Evolutionary conservation across 164 flowering plant species (phyloP), one percentile per base, ranked within the genome.

Genomic region (Stephania japonica): DNA sequence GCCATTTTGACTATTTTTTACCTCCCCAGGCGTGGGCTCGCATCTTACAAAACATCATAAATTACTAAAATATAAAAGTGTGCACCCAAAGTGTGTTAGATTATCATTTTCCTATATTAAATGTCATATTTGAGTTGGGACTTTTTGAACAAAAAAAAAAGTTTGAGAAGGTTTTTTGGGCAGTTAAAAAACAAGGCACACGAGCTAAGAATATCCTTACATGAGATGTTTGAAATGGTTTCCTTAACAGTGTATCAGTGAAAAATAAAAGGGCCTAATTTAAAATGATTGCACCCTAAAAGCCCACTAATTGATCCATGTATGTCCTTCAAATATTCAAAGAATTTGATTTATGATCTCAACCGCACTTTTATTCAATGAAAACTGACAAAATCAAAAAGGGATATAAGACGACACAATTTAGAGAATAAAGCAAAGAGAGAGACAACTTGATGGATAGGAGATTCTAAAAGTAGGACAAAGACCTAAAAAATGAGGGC

Each of bases 251-350:
- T 3, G 62, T 56, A 18, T 19, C n/a, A 56, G 5, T 56, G 18
- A 47, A 9, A 47, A 9, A 47, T 9, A 9, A 56, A 18, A 66
- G 63, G 64, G 73, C 61, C 67, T 72, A 73, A 49, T 27, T 41
- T 42, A 42, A 38, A 42, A 68, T 1, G 23, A 0, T 61, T 67
- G 66, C 41, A 19, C 69, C 6, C n/a, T 19, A 50, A 61, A 75
- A 62, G 80, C 74, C 72, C 74, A 32, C 71, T 75, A 68, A 65
- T 32, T 4, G 65, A 77, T 79, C 77, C 73, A 80, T 69, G 42
- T 75, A 6, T 76, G 78, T 74, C 79, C 75, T 65, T 56, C 13
- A 67, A 75, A 14, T 21, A 21, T 24, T 27, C n/a, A 65, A 27
- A 38, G 75, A 50, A 24, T 74, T 59, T 13, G 14, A 44, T n/a